Evolutionary conservation across 805 yeast genomes (phyloP).

Genomic region (Metschnikowia matae): DNA sequence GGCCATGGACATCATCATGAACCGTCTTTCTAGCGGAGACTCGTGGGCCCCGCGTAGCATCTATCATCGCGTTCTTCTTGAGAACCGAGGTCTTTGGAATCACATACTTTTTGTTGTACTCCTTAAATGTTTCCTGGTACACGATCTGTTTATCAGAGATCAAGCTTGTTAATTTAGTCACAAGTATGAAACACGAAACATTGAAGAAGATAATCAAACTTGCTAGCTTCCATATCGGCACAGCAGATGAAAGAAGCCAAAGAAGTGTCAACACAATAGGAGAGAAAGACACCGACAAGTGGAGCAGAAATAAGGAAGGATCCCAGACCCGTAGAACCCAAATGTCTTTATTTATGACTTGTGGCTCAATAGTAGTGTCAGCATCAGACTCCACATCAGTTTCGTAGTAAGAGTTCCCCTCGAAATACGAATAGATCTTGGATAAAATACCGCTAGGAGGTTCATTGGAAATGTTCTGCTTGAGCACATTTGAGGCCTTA

Average conservation of each 20-base stretch:
- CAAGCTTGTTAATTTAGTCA: conserved; percentile 43
- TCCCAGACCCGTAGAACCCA: conserved; percentile 66
- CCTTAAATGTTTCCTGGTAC: conserved; percentile 56
- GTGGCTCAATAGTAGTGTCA: conserved; percentile 20
- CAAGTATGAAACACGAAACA: conserved; percentile 33
- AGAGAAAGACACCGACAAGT: conserved; percentile 51
- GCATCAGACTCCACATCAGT: conserved; percentile 20
- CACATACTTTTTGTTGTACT: conserved; percentile 59
- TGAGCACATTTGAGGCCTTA: conserved; percentile 23
- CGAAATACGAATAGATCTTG: conserved; percentile 13
- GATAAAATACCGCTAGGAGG: conserved; percentile 12
- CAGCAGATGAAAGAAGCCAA: conserved; percentile 25
- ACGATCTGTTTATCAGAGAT: conserved; percentile 58
- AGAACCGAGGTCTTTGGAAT: conserved; percentile 50
- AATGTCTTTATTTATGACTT: conserved; percentile 28
- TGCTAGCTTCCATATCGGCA: conserved; percentile 30
- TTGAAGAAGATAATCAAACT: conserved; percentile 32
- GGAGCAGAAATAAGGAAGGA: conserved; percentile 56
- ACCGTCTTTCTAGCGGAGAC: conserved; percentile 25
- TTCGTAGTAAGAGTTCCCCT: conserved; percentile 15
- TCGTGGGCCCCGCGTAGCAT: conserved; percentile 45
- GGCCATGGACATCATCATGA: conserved; percentile 19
- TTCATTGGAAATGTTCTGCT: conserved; percentile 12
- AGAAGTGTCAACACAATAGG: conserved; percentile 48
- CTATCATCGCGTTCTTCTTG: conserved; percentile 58